phyloP scores from a whole-genome alignment of 2,329 filamentous ascomycete species.

The Calonectria montana region DNA sequence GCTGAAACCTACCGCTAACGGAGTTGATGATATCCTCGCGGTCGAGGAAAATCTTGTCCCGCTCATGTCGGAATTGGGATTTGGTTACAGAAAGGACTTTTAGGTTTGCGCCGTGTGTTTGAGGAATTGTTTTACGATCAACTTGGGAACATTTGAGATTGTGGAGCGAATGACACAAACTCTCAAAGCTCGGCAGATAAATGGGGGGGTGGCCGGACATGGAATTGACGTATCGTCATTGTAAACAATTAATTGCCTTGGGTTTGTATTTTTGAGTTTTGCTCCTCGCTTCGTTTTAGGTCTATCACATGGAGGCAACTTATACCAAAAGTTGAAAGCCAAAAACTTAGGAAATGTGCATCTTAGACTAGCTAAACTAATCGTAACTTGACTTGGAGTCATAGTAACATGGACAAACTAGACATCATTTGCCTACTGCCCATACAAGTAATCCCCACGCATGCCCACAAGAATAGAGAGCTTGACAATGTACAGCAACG shows the following conservation, averaged over 20 bases:
- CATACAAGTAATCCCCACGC: not conserved
- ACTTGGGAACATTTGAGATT: not conserved
- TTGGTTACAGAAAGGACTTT: not conserved
- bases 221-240: not conserved
- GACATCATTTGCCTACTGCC: not conserved
- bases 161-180: not conserved
- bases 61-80: not conserved
- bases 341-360: not conserved
- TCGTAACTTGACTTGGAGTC: not conserved
- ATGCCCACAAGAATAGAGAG: slow-evolving; percentile 4
- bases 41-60: not conserved
- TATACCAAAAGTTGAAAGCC: too few relatives aligned
- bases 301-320: not conserved
- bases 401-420: not conserved
- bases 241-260: not conserved
- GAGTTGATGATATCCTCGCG: not conserved
- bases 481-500: not conserved
- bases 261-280: not conserved
- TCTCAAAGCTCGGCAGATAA: not conserved
- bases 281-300: not conserved
- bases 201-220: not conserved
- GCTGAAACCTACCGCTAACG: not conserved
- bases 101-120: not conserved
- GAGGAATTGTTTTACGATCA: slow-evolving; percentile 1
- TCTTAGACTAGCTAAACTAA: not conserved